Evolutionary conservation across 1,284 basidiomycete genomes (phyloP).

Genomic region (Lignosus rhinocerotis): DNA sequence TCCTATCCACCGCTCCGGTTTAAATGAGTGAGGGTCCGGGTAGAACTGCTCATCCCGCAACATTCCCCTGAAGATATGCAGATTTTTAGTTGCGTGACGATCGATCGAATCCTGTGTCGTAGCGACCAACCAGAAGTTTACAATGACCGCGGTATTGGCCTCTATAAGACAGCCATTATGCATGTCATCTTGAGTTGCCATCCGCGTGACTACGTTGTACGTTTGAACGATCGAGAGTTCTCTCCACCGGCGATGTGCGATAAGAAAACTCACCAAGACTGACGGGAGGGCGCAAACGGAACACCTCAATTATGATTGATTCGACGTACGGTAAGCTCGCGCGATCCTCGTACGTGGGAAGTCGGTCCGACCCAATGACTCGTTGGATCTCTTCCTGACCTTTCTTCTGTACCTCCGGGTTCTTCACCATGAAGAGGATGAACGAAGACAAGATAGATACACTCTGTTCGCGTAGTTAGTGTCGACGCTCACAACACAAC

Average conservation of each 20-base stretch:
- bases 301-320: conserved; percentile 34
- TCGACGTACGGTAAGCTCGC: conserved; percentile 31
- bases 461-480: not conserved
- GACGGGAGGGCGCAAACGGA: conserved; percentile 29
- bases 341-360: conserved; percentile 34
- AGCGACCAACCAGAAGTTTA: conserved; percentile 18
- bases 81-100: not conserved
- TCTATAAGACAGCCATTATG: conserved; percentile 13
- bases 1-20: conserved; percentile 36
- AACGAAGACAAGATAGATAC: conserved; percentile 21
- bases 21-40: conserved; percentile 36
- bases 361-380: conserved; percentile 29
- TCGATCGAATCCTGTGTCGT: too few species aligned
- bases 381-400: conserved; percentile 35
- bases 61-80: conserved; percentile 29
- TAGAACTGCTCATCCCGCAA: conserved; percentile 37
- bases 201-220: conserved; percentile 6
- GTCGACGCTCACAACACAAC: not conserved
- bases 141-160: conserved; percentile 14
- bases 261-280: conserved; percentile 14
- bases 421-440: conserved; percentile 32
- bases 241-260: not conserved
- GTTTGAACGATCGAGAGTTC: not conserved
- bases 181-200: conserved; percentile 13
- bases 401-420: conserved; percentile 30